phyloP scores from a whole-genome alignment of 768 basidiomycete genomes.

The Boletus reticuloceps region DNA sequence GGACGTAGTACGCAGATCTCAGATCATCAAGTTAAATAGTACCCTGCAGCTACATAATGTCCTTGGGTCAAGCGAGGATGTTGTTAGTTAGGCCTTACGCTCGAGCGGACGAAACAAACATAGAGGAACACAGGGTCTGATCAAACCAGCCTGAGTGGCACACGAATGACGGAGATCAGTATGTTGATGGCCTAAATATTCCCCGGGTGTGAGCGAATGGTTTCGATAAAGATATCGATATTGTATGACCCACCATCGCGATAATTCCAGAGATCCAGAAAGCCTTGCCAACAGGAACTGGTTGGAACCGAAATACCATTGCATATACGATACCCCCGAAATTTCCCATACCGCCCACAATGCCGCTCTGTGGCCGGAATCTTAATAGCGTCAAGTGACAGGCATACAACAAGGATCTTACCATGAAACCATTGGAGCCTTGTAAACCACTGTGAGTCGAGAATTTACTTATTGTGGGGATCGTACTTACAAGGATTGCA shows the following conservation, averaged over 20 bases:
- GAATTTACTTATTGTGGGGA: too few species aligned
- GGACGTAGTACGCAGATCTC: too few species aligned
- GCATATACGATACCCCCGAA: slow-evolving; percentile 50
- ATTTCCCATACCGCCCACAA: slow-evolving; percentile 40
- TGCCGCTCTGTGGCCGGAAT: slow-evolving; percentile 24
- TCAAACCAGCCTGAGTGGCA: slow-evolving; percentile 1
- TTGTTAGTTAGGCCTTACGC: too few species aligned
- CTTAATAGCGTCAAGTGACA: background rate
- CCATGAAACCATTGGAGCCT: slow-evolving; percentile 27
- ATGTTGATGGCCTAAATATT: slow-evolving; percentile 5
- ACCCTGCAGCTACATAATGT: too few species aligned
- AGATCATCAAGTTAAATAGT: too few species aligned
- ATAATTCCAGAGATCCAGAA: slow-evolving; percentile 49
- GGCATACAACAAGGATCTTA: slow-evolving; percentile 4
- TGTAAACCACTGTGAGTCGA: background rate
- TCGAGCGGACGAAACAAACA: too few species aligned
- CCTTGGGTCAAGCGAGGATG: too few species aligned
- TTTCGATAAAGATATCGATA: background rate
- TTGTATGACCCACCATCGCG: slow-evolving; percentile 29
- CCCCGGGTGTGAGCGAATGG: background rate
- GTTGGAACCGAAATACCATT: slow-evolving; percentile 28
- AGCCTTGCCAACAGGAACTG: background rate
- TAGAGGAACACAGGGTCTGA: too few species aligned
- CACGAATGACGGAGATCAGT: slow-evolving; percentile 7
- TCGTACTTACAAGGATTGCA: slow-evolving; percentile 5